These are phyloP conservation scores for Vicia villosa DNA, from an alignment of 306 rosid genomes.

Conservation along the genomic window DNA sequence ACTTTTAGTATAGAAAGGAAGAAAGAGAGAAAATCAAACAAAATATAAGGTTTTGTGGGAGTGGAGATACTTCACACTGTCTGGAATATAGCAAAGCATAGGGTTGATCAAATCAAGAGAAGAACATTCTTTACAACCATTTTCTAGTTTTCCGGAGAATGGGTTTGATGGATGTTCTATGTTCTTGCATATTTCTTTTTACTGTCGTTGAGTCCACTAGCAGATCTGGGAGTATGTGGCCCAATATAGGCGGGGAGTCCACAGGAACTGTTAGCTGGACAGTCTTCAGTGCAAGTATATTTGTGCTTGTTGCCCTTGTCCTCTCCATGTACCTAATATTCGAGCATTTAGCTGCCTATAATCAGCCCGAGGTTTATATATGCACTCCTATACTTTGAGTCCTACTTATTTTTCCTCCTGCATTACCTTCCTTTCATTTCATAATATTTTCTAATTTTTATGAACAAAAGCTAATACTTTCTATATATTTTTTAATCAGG, in stretches of 20 bases:
- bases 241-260: constrained; percentile 51
- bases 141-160: constrained; percentile 43
- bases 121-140: constrained; percentile 17
- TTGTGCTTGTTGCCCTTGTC: constrained; percentile 74
- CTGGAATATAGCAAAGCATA: neutral
- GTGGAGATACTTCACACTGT: constrained; percentile 25
- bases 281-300: constrained; percentile 76
- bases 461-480: neutral
- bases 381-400: too few relatives aligned
- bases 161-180: constrained; percentile 66
- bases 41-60: constrained; percentile 23
- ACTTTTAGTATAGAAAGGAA: constrained; percentile 28
- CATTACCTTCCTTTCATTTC: constrained; percentile 15
- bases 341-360: constrained; percentile 90
- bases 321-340: constrained; percentile 89
- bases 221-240: constrained; percentile 67
- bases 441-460: neutral
- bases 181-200: constrained; percentile 53
- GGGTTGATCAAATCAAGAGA: constrained; percentile 13
- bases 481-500: constrained; percentile 53
- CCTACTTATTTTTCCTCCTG: constrained; percentile 8
- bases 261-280: constrained; percentile 72
- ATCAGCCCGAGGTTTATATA: constrained; percentile 89
- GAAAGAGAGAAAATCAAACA: constrained; percentile 16
- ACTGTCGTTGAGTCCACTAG: constrained; percentile 65